Evolutionary conservation across 768 basidiomycete genomes (phyloP), one percentile per base, ranked within the genome.

Genomic region (Tulasnella calospora): DNA sequence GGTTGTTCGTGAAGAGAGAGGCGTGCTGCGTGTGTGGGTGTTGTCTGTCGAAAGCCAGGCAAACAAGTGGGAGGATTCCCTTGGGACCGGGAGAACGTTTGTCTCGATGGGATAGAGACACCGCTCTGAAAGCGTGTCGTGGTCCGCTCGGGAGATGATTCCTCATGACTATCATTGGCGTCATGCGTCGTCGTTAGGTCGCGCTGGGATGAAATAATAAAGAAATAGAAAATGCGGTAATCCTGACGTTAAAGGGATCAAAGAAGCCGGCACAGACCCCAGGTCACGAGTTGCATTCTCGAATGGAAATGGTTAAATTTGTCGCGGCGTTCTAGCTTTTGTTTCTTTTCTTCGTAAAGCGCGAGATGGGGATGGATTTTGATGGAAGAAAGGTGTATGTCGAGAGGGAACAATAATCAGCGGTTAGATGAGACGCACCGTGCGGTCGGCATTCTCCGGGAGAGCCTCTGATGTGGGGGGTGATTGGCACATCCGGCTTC

Each of bases 31-130:
- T 67, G 61, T 67, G 61, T 67, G 61, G 61, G 61, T 67, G 61
- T 67, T 67, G 61, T 67, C 61, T 67, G 27, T 67, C 61, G 61
- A 51, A 51, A 51, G 47, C 47, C 61, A 67, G 61, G n/a, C 61
- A 67, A 67, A 67, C 61, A 67, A 67, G 61, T 67, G 61, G 61
- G 61, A 67, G 61, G 61, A 67, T 67, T 67, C 61, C 61, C 61
- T 67, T 67, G 61, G 61, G 61, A 10, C 41, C 61, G 61, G 61
- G 61, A 67, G 61, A 67, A 67, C 61, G 61, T 67, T 67, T 21
- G 57, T 3, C 1, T 35, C 3, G 61, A 33, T 33, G 61, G 30
- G 30, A 23, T 15, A 57, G 13, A 67, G 8, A 67, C 61, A 67
- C 61, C 61, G 61, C 61, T 67, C 55, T 57, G 55, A 57, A 46